Evolutionary conservation across 306 rosid species (phyloP), one percentile per base, ranked within the genome.

Genomic region (Gastrolobium bilobum): DNA sequence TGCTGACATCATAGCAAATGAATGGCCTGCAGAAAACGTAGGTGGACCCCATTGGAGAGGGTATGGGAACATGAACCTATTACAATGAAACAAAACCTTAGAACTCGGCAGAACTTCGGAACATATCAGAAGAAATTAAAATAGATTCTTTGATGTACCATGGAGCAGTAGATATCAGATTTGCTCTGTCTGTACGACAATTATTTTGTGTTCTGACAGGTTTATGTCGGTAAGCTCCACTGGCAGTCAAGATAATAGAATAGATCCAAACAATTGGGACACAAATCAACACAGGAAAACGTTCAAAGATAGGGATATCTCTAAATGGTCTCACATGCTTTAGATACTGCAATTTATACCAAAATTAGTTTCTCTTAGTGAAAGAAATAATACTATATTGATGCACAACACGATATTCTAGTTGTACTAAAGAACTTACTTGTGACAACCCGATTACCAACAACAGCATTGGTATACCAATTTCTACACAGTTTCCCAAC

Each of bases 21-120:
- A 86, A 89, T 95, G 99, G 57, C 97, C 99, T 0, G 90, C 99
- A n/a, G 97, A 91, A 87, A 95, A 95, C 38, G 99, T 95, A 68
- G 99, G 99, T 0, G 99, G 96, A 13, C 99, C 99, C 99, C 99
- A 95, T 70, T 95, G 99, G 81, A 95, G 87, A 48, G 99, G 99
- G 69, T 95, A 95, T 1, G 99, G 99, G 43, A 92, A 91, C 89
- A 89, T 95, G 84, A 95, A 91, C 99, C 99, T 95, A 73, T 72
- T 20, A 69, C 35, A 71, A 70, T 43, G 56, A 66, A 30, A 71
- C 68, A 62, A 65, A 35, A 68, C 79, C 51, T 86, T 35, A 82
- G 51, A 54, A 42, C 46, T 48, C 63, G 43, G 11, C 58, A 68
- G 50, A 62, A 39, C 29, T 68, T 53, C 10, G 13, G 40, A 60